Conservation (phyloP, 2,329 filamentous ascomycete genomes). For the Mycosphaerella sp. region DNA sequence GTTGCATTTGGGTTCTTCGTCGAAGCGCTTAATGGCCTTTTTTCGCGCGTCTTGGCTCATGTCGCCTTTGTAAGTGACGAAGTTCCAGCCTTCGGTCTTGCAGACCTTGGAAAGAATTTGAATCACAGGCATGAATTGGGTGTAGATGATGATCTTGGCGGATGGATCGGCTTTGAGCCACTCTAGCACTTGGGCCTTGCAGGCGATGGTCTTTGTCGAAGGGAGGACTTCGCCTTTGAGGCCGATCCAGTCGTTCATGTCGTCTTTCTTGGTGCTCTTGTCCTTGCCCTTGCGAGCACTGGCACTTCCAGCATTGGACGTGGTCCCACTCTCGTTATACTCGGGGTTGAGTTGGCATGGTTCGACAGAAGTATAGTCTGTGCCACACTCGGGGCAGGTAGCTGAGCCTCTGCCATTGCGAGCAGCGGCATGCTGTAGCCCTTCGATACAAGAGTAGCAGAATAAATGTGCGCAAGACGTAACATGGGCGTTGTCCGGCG, state of each 20-base stretch:
- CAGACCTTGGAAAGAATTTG: constrained; percentile 49
- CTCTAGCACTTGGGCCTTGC: constrained; percentile 43
- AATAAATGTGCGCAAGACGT: constrained; percentile 54
- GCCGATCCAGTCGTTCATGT: constrained; percentile 36
- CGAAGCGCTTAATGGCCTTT: constrained; percentile 45
- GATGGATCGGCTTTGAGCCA: constrained; percentile 41
- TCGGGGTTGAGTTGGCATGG: not conserved
- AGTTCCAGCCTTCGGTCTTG: constrained; percentile 44
- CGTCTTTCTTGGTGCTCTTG: constrained; percentile 23
- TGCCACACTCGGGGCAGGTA: constrained; percentile 36
- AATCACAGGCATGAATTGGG: constrained; percentile 52
- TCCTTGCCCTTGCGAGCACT: no score
- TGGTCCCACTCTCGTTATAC: no score
- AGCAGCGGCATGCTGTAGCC: constrained; percentile 30
- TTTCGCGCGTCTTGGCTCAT: constrained; percentile 43
- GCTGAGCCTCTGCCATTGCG: constrained; percentile 21
- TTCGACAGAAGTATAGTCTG: constrained; percentile 19
- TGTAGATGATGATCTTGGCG: constrained; percentile 54
- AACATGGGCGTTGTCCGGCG: constrained; percentile 39
- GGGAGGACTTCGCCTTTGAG: constrained; percentile 37
- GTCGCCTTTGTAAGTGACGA: constrained; percentile 47
- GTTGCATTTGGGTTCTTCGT: constrained; percentile 31
- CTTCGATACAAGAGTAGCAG: constrained; percentile 46
- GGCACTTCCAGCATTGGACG: no score
- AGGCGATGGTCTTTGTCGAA: constrained; percentile 42